Base-by-base conservation (phyloP, 164 flowering plant species). In the Santalum album region DNA sequence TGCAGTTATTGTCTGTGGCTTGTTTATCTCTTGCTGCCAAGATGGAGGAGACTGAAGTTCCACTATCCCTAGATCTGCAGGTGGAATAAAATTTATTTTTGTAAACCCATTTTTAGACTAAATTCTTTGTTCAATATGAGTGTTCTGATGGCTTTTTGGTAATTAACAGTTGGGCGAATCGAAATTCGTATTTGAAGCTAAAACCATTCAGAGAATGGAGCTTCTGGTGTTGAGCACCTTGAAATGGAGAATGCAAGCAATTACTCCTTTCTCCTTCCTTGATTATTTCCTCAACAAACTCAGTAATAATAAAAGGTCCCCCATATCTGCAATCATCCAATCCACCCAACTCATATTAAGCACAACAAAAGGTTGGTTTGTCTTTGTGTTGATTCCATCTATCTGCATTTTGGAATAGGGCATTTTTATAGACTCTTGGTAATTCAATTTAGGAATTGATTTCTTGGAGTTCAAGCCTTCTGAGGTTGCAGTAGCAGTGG, bases 11-110 rank as follows among this genome's bases (percentile, higher is more conserved):
- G 63, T 81, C 83, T 58, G 86, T 87, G 49, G 73, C 90, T 3
- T 87, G 96, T 69, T 64, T 87, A 64, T 87, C 96, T 35, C 71
- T 87, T 57, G 90, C 92, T 23, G 92, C 92, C 60, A 87, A 87
- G 75, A 73, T 85, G 82, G 96, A 87, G 54, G 96, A 85, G 63
- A 78, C 79, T 46, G 78, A 83, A 24, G 86, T 81, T 12, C 96
- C 96, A 25, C 55, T 75, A 1, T 58, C 65, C 58, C 68, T 83
- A 45, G 90, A 87, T 78, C 72, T 87, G 51, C 96, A 87, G 92
- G 96, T 87, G 54, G 50, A 62, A n/a, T n/a, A n/a, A n/a, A n/a
- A n/a, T n/a, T n/a, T n/a, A n/a, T n/a, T n/a, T n/a, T n/a, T n/a
- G n/a, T n/a, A n/a, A n/a, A n/a, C n/a, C n/a, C n/a, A n/a, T n/a